Conservation (phyloP, 2,329 filamentous ascomycete genomes). For the Epichloe sp. region DNA sequence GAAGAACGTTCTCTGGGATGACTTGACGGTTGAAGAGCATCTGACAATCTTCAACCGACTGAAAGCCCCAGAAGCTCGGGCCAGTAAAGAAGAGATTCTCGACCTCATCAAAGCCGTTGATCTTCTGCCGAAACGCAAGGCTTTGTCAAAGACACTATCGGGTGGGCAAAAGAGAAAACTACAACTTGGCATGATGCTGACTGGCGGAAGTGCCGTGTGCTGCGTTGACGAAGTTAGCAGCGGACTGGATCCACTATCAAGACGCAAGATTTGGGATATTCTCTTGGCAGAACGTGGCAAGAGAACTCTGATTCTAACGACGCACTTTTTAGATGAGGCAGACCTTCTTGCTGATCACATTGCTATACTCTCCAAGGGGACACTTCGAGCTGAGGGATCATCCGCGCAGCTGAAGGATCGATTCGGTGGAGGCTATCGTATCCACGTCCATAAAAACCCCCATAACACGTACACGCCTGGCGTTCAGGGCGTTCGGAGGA, state of each 20-base stretch:
- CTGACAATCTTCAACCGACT: slow-evolving; percentile 71
- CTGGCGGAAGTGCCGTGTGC: slow-evolving; percentile 75
- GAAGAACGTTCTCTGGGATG: slow-evolving; percentile 89
- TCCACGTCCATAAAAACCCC: slow-evolving; percentile 54
- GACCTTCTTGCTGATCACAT: slow-evolving; percentile 84
- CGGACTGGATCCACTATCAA: slow-evolving; percentile 73
- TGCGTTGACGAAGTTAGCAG: slow-evolving; percentile 87
- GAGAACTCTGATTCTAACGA: slow-evolving; percentile 76
- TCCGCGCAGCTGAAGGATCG: slow-evolving; percentile 75
- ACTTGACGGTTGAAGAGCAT: slow-evolving; percentile 76
- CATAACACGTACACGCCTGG: slow-evolving; percentile 33
- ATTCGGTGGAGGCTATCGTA: slow-evolving; percentile 72
- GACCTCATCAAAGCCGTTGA: slow-evolving; percentile 60
- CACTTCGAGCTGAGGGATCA: slow-evolving; percentile 68
- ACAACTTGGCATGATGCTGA: slow-evolving; percentile 91
- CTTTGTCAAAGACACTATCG: slow-evolving; percentile 64
- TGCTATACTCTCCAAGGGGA: slow-evolving; percentile 73
- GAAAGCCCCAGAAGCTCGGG: slow-evolving; percentile 48
- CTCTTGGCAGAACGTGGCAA: slow-evolving; percentile 69
- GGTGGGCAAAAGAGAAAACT: slow-evolving; percentile 88
- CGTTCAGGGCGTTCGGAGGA: slow-evolving; percentile 42
- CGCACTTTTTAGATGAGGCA: slow-evolving; percentile 88
- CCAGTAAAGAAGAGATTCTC: slow-evolving; percentile 44
- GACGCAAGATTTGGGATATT: slow-evolving; percentile 91
- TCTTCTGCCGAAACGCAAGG: slow-evolving; percentile 58